Conservation (phyloP, 2,329 filamentous ascomycete genomes). For the Exophiala dermatitidis region DNA sequence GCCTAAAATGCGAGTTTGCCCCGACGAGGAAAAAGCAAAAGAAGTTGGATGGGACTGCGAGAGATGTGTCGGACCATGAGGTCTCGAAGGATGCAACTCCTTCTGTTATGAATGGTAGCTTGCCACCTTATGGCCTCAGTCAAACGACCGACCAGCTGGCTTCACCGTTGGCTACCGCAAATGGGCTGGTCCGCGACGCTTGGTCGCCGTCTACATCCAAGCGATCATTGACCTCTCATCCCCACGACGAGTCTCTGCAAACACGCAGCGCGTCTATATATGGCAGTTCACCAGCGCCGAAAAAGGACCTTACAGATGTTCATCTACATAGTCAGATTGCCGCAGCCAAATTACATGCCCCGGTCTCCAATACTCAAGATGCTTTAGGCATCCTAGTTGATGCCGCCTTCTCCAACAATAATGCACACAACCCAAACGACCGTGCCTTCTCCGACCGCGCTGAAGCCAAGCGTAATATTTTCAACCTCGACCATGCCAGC, state of each 20-base stretch:
- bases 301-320: conserved; percentile 8
- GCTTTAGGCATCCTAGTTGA: conserved; percentile 19
- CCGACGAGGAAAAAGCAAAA: conserved; percentile 90
- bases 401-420: conserved; percentile 17
- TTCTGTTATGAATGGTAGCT: conserved; percentile 1
- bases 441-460: conserved; percentile 18
- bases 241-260: conserved; percentile 4
- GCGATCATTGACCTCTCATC: conserved; percentile 16
- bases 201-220: conserved; percentile 12
- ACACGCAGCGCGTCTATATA: conserved; percentile 1
- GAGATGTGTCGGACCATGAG: conserved; percentile 10
- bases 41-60: conserved; percentile 31
- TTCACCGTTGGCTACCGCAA: conserved; percentile 4
- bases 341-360: conserved; percentile 16
- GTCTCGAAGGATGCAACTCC: conserved; percentile 2
- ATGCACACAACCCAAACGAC: conserved; percentile 10
- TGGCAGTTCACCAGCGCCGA: neutral
- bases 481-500: conserved; percentile 12
- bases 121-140: conserved; percentile 4
- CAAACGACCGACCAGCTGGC: neutral
- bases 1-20: conserved; percentile 95
- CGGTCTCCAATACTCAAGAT: conserved; percentile 19
- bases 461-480: conserved; percentile 14
- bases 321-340: conserved; percentile 19
- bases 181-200: conserved; percentile 6